Evolutionary conservation across 345 rosid species (phyloP).

Genomic region (Zanthoxylum bungeanum): DNA sequence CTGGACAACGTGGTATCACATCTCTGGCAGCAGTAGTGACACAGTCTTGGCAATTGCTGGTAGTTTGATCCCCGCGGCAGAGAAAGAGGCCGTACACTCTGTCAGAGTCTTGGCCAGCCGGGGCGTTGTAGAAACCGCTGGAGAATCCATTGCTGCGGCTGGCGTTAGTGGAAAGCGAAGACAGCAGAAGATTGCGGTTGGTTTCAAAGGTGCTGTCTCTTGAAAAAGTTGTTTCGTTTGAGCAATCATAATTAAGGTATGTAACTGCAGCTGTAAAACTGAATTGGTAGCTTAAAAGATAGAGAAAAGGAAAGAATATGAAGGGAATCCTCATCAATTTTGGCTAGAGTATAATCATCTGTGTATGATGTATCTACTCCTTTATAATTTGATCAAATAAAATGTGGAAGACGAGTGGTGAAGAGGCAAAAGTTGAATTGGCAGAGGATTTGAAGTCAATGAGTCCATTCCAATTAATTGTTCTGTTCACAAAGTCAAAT

Average conservation of each 20-base stretch:
- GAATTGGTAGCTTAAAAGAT: background rate
- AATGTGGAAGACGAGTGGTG: no score
- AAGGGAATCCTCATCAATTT: no score
- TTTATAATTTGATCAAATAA: no score
- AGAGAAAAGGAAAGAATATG: background rate
- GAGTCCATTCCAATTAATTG: no score
- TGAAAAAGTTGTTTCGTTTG: background rate
- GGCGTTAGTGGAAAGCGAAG: slow-evolving; percentile 30
- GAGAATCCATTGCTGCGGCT: slow-evolving; percentile 25
- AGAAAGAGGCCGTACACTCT: slow-evolving; percentile 34
- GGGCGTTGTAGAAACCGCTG: slow-evolving; percentile 24
- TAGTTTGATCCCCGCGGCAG: background rate
- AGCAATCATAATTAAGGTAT: background rate
- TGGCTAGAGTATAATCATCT: no score
- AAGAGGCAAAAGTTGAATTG: no score
- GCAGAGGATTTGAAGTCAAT: no score
- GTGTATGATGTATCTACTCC: no score
- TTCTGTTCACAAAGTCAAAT: no score
- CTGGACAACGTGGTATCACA: slow-evolving; percentile 2
- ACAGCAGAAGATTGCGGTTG: slow-evolving; percentile 41
- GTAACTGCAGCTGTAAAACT: background rate
- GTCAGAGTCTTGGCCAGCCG: slow-evolving; percentile 23
- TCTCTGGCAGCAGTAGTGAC: background rate
- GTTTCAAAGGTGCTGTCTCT: slow-evolving; percentile 32
- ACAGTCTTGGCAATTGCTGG: background rate